Percentiles rank a stretch among this genome's conserved stretches.
Evolutionary conservation across 257 asterid species (phyloP).

Genomic region (Salvia hispanica): DNA sequence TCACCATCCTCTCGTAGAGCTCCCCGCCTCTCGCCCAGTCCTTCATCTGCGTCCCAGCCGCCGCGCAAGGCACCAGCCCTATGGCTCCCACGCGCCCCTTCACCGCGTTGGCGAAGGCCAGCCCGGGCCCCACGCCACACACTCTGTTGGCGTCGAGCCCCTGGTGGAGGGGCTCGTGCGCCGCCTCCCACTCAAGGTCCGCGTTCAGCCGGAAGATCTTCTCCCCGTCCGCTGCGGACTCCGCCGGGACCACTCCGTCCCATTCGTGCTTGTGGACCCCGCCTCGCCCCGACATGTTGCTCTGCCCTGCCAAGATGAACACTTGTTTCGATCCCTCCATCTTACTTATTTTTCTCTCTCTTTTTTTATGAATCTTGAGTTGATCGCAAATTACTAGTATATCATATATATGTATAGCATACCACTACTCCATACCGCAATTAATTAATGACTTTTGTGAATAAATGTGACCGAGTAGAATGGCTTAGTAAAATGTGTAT

Average conservation of each 20-base stretch:
- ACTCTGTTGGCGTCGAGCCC: constrained; percentile 65
- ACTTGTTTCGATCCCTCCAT: too few relatives aligned
- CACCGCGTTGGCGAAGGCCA: constrained; percentile 73
- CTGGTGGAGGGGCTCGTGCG: constrained; percentile 73
- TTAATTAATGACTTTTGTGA: too few relatives aligned
- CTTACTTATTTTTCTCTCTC: too few relatives aligned
- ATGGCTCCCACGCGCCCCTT: constrained; percentile 45
- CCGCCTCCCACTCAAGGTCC: constrained; percentile 64
- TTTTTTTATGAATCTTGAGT: too few relatives aligned
- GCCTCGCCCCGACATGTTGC: constrained; percentile 95
- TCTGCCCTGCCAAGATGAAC: constrained; percentile 82
- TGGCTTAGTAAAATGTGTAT: too few relatives aligned
- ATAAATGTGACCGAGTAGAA: too few relatives aligned
- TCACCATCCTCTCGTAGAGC: constrained; percentile 58
- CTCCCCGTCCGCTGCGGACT: constrained; percentile 49
- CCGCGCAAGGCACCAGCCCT: constrained; percentile 85
- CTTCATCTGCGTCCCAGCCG: constrained; percentile 77
- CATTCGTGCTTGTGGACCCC: constrained; percentile 61
- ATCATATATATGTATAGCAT: too few relatives aligned
- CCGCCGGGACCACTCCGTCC: constrained; percentile 73
- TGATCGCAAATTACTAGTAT: too few relatives aligned
- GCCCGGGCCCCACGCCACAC: constrained; percentile 82
- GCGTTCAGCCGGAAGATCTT: constrained; percentile 63
- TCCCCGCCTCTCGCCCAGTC: constrained; percentile 65
- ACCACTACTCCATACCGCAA: too few relatives aligned